phyloP scores from a whole-genome alignment of 2,329 filamentous ascomycete species.

The Tolypocladium guangdongense region DNA sequence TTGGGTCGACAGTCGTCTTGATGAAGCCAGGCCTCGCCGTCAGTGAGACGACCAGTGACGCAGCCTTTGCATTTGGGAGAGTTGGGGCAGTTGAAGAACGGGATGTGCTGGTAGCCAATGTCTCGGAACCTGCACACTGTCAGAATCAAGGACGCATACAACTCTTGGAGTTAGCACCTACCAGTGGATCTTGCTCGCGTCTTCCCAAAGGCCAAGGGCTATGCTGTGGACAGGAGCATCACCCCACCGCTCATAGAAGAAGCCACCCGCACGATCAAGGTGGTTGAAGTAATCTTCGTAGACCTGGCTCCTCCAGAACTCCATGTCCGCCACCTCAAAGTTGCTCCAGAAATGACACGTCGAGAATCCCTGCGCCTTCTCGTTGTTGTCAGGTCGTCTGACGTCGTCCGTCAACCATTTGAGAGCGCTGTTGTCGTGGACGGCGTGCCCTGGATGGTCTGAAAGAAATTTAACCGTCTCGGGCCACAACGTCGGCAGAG shows the following conservation, averaged over 20 bases:
- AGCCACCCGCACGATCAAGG: conserved; percentile 89
- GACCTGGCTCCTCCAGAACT: conserved; percentile 79
- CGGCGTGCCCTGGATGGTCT: conserved; percentile 62
- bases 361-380: conserved; percentile 81
- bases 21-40: conserved; percentile 74
- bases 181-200: conserved; percentile 87
- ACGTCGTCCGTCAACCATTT: conserved; percentile 74
- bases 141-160: conserved; percentile 3
- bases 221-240: conserved; percentile 96
- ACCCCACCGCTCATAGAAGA: conserved; percentile 98
- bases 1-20: conserved; percentile 90
- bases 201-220: conserved; percentile 83
- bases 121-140: conserved; percentile 76
- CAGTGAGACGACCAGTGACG: conserved; percentile 75
- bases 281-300: conserved; percentile 97
- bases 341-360: conserved; percentile 99
- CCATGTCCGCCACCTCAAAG: conserved; percentile 91
- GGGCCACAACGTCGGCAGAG: conserved; percentile 86
- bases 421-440: conserved; percentile 77
- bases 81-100: conserved; percentile 98
- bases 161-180: conserved; percentile 30
- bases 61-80: conserved; percentile 88
- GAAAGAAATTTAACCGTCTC: conserved; percentile 85
- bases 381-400: conserved; percentile 68
- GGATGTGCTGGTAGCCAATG: conserved; percentile 96